These are phyloP conservation scores for Colletotrichum coccodes DNA, from an alignment of 2,329 filamentous ascomycete species.

Conservation along the genomic window DNA sequence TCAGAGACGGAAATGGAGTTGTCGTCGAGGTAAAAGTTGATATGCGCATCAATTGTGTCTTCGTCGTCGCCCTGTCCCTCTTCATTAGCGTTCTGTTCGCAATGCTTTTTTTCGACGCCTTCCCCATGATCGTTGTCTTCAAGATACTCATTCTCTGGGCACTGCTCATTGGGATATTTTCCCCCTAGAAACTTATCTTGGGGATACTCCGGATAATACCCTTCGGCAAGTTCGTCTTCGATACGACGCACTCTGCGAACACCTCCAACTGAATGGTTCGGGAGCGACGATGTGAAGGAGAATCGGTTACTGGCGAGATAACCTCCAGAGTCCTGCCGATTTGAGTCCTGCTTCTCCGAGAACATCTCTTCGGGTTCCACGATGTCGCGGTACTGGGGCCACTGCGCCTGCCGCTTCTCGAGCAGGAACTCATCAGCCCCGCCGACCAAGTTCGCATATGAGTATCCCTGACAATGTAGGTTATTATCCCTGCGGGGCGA, in stretches of 20 bases:
- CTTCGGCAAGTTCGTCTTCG: not conserved
- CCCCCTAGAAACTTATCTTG: no score
- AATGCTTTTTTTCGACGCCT: not conserved
- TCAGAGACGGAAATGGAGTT: not conserved
- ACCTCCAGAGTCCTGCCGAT: no score
- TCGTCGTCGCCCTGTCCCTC: not conserved
- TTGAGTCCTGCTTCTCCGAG: no score
- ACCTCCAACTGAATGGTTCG: not conserved
- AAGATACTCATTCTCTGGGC: no score
- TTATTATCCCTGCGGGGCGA: not conserved
- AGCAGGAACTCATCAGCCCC: not conserved
- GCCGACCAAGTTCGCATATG: not conserved
- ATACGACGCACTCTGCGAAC: not conserved
- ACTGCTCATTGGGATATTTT: no score
- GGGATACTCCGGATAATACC: not conserved
- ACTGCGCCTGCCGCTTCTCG: not conserved
- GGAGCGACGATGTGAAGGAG: not conserved
- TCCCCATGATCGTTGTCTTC: not conserved
- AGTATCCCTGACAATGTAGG: not conserved
- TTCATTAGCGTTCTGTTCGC: not conserved
- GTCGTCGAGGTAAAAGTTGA: conserved; percentile 1
- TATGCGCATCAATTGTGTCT: not conserved
- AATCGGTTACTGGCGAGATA: not conserved
- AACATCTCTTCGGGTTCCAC: not conserved
- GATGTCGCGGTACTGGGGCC: not conserved